Conservation (phyloP, 148 eudicot species). For the Rhododendron molle region DNA sequence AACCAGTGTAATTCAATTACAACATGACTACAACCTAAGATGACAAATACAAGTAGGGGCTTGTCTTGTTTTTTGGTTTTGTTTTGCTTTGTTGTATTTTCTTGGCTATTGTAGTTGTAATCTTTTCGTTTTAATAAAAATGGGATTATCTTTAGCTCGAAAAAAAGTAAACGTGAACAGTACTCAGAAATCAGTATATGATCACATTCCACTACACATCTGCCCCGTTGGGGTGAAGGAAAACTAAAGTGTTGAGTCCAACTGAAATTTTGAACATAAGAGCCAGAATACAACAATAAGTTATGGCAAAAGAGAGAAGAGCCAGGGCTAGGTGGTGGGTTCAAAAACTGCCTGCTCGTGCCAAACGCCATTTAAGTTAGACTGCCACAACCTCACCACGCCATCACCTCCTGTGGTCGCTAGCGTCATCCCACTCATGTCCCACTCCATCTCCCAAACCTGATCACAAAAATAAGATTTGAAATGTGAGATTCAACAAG, state of each 20-base stretch:
- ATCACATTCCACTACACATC: neutral
- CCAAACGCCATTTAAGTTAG: constrained; percentile 87
- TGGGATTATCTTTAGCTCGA: neutral
- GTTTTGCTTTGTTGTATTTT: too few species aligned
- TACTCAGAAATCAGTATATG: neutral
- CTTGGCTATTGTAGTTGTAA: too few species aligned
- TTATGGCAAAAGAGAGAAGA: neutral
- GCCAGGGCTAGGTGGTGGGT: constrained; percentile 26
- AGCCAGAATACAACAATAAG: neutral
- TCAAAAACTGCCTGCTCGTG: constrained; percentile 70
- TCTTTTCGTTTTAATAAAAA: too few species aligned
- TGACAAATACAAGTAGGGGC: neutral
- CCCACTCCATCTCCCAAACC: constrained; percentile 99
- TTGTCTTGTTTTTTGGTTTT: too few species aligned
- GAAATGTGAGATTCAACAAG: neutral
- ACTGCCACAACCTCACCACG: constrained; percentile 82
- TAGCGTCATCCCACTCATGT: constrained; percentile 97
- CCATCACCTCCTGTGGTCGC: constrained; percentile 81
- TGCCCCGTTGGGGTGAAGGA: neutral
- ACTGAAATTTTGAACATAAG: neutral
- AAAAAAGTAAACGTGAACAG: neutral
- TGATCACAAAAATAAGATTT: constrained; percentile 13
- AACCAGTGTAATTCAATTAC: neutral
- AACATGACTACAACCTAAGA: neutral
- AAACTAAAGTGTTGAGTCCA: neutral